These are phyloP conservation scores for Naganishia cerealis DNA, from an alignment of 1,284 basidiomycete species.

Conservation along the genomic window DNA sequence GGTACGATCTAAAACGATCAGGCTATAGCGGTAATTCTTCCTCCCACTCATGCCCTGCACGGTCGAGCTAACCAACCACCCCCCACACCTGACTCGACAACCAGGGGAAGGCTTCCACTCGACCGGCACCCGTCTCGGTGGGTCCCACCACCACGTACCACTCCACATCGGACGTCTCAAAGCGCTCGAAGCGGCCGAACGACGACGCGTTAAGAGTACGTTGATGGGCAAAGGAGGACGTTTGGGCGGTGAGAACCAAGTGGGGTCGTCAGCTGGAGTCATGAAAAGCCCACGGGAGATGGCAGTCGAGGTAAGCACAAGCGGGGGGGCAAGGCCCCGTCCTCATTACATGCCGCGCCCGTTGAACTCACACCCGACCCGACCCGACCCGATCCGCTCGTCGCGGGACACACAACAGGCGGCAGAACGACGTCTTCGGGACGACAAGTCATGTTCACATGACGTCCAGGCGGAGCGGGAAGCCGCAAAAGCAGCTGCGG, in stretches of 20 bases:
- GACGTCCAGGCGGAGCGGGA: slow-evolving; percentile 65
- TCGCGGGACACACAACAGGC: slow-evolving; percentile 60
- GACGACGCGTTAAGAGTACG: slow-evolving; percentile 58
- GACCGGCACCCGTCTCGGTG: slow-evolving; percentile 66
- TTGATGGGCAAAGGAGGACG: slow-evolving; percentile 62
- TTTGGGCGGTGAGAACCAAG: slow-evolving; percentile 50
- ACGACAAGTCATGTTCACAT: slow-evolving; percentile 71
- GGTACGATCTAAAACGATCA: slow-evolving; percentile 67
- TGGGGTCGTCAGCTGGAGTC: slow-evolving; percentile 33
- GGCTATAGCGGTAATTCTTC: slow-evolving; percentile 62
- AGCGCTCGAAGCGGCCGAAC: slow-evolving; percentile 75
- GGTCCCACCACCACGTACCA: slow-evolving; percentile 65
- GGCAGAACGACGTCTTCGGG: slow-evolving; percentile 70
- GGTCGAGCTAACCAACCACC: too few relatives aligned
- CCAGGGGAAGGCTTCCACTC: slow-evolving; percentile 76
- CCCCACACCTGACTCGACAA: too few relatives aligned
- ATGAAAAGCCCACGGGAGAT: slow-evolving; percentile 68
- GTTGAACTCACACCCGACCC: neutral
- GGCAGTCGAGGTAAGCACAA: slow-evolving; percentile 66
- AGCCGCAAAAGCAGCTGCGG: slow-evolving; percentile 66
- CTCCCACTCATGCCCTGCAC: neutral
- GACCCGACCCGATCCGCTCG: neutral
- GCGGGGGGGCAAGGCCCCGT: neutral
- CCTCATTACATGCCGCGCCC: neutral
- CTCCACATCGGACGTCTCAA: slow-evolving; percentile 64